phyloP scores from a whole-genome alignment of 1,284 basidiomycete genomes.

The Veloboletus limbatus region DNA sequence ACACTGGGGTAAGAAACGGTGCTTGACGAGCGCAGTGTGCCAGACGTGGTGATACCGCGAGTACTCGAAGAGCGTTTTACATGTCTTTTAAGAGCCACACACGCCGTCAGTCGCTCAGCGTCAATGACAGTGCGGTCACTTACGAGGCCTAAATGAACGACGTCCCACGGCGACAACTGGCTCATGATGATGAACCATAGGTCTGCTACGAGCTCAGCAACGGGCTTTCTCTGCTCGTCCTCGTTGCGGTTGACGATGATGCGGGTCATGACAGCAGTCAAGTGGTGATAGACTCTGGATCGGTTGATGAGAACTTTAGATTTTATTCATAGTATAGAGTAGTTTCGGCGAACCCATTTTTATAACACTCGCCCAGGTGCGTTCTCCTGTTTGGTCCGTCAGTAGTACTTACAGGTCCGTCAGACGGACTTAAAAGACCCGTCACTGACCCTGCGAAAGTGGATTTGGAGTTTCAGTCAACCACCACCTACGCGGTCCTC shows the following conservation, averaged over 20 bases:
- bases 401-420: too few species aligned
- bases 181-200: conserved; percentile 33
- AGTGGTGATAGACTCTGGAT: not conserved
- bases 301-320: conserved; percentile 1
- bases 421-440: too few species aligned
- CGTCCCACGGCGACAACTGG: conserved; percentile 25
- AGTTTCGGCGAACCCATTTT: conserved; percentile 7
- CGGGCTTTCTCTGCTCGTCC: not conserved
- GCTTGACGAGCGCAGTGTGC: conserved; percentile 20
- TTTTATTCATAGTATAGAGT: not conserved
- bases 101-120: not conserved
- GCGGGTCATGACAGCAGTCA: conserved; percentile 4
- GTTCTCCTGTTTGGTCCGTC: not conserved
- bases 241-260: not conserved
- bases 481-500: too few species aligned
- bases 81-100: conserved; percentile 19
- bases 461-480: too few species aligned
- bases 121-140: conserved; percentile 9
- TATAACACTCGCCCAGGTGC: not conserved
- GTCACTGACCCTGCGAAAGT: too few species aligned
- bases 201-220: conserved; percentile 27
- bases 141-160: conserved; percentile 26
- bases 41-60: conserved; percentile 28
- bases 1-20: conserved; percentile 24
- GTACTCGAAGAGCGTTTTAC: conserved; percentile 26